Base-by-base conservation (phyloP, 139 green algal species). In the Chlorella sorokiniana region DNA sequence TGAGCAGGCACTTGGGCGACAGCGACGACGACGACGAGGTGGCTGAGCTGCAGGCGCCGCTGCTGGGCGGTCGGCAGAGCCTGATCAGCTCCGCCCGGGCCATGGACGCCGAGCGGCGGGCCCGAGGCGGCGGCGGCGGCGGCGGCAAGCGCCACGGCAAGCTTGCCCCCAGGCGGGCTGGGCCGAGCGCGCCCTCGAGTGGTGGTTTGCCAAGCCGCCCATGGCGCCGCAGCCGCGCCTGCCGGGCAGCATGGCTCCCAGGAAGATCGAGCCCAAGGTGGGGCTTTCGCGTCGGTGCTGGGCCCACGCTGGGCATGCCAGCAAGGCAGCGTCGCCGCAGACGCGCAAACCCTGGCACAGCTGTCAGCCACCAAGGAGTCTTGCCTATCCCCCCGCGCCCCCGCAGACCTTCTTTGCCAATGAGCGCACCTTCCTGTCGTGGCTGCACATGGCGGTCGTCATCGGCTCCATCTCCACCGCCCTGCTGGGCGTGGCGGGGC, bases 341-440 rank as follows among this genome's bases (percentile, higher is more conserved):
- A n/a, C n/a, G n/a, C n/a, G n/a, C n/a, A n/a, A n/a, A n/a, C n/a
- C n/a, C n/a, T n/a, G n/a, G n/a, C 6, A 23, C 7, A 23, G 25
- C 2, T 9, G 52, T 6, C 52, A 61, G 61, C 29, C 48, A 56
- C 16, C 14, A 11, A 56, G 48, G 48, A 56, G 48, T 11, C 48
- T 56, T 56, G 10, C 38, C 38, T 74, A 0, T 33, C 67, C 10
- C 23, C 14, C 4, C 42, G 27, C 16, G 31, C 41, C 69, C 69
- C 71, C 56, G 59, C 74, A 70, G 54, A 97, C 94, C 22, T 98
- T 96, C 79, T 97, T 99, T 72, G 96, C 96, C 81, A 99, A 98
- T 83, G 96, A 98, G 88, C 91, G 96, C 83, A 99, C 96, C 41
- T 98, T 98, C 86, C 88, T 99, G 72, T 90, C 91, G 11, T 99